Percentiles rank a stretch among this genome's conserved stretches.
These are phyloP conservation scores for Penicillium subrubescens DNA, from an alignment of 495 filamentous ascomycete genomes.

Conservation along the genomic window DNA sequence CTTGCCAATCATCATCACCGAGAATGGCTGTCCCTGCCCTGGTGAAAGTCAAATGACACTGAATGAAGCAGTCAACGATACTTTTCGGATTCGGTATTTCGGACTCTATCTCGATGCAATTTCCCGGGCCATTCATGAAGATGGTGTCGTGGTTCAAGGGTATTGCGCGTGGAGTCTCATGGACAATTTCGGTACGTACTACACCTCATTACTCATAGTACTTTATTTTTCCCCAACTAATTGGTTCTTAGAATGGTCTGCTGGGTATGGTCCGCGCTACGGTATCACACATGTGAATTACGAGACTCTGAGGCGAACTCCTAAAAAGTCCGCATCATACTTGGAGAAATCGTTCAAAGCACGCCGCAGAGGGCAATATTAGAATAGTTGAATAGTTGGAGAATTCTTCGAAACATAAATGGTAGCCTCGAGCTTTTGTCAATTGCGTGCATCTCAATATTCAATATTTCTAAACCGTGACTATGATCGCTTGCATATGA, in stretches of 20 bases:
- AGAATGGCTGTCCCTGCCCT: constrained; percentile 67
- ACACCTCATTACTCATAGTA: not conserved
- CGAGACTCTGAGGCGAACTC: constrained; percentile 26
- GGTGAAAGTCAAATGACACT: constrained; percentile 67
- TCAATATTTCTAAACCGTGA: too few relatives aligned
- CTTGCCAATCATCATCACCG: constrained; percentile 69
- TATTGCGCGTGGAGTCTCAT: constrained; percentile 75
- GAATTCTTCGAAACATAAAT: too few relatives aligned
- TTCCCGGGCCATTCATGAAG: constrained; percentile 57
- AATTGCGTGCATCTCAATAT: too few relatives aligned
- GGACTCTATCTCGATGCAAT: constrained; percentile 64
- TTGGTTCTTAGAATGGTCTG: constrained; percentile 47
- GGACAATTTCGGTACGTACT: constrained; percentile 43
- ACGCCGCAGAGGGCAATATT: not conserved
- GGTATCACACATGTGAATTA: constrained; percentile 72
- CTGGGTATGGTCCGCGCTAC: constrained; percentile 70
- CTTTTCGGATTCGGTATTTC: constrained; percentile 68
- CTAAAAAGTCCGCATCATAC: not conserved
- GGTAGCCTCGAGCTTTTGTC: too few relatives aligned
- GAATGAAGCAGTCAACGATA: constrained; percentile 56
- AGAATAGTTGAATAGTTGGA: not conserved
- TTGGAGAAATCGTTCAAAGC: not conserved
- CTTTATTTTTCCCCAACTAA: not conserved
- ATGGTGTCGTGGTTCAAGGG: constrained; percentile 62
- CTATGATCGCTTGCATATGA: too few relatives aligned